Evolutionary conservation across 495 filamentous ascomycete species (phyloP).

Genomic region (Echria macrotheca): DNA sequence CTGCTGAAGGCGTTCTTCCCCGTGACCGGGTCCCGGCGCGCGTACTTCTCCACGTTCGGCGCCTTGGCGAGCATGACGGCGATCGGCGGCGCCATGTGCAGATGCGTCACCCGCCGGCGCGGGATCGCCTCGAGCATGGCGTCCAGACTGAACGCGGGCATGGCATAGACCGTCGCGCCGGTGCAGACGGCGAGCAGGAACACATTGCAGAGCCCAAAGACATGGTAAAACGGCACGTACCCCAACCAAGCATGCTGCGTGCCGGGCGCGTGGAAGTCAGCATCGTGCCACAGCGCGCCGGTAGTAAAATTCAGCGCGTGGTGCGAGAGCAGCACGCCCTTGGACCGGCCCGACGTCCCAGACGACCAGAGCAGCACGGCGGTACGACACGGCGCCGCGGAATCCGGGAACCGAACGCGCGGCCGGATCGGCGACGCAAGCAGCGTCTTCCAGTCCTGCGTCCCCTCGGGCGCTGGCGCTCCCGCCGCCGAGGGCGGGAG

Average conservation of each 20-base stretch:
- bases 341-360: constrained; percentile 76
- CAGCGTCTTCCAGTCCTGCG: constrained; percentile 19
- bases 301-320: constrained; percentile 29
- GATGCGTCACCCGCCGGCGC: constrained; percentile 49
- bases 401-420: constrained; percentile 3
- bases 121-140: constrained; percentile 49
- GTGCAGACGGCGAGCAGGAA: constrained; percentile 54
- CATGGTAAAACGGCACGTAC: constrained; percentile 33
- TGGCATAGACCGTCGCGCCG: constrained; percentile 55
- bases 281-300: constrained; percentile 30
- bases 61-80: constrained; percentile 62
- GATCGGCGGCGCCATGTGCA: constrained; percentile 66
- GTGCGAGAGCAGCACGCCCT: constrained; percentile 75
- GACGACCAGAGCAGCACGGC: constrained; percentile 73
- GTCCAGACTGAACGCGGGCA: constrained; percentile 54
- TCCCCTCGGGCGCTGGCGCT: neutral
- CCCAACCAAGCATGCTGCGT: constrained; percentile 52
- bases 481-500: constrained; percentile 2
- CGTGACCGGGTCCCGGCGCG: constrained; percentile 47
- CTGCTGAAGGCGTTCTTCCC: constrained; percentile 18
- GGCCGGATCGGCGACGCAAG: constrained; percentile 5
- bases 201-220: constrained; percentile 30
- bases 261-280: constrained; percentile 30
- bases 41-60: constrained; percentile 54
- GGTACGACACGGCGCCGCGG: constrained; percentile 13